These are phyloP conservation scores for Penicillium taxi DNA, from an alignment of 495 filamentous ascomycete genomes.

Conservation along the genomic window DNA sequence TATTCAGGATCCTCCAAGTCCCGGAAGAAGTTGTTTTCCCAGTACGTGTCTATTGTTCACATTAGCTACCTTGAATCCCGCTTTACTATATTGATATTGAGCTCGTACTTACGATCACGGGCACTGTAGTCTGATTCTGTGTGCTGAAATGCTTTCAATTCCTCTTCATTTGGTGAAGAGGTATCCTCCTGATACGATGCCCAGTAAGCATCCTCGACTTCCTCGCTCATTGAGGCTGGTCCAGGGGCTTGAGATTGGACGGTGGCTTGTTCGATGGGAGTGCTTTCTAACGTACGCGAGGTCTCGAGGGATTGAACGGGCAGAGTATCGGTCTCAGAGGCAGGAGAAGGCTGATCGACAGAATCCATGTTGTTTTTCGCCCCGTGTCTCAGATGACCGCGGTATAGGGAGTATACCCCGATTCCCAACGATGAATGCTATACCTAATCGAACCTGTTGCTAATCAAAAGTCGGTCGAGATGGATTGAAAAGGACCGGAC, in stretches of 20 bases:
- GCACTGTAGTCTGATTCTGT: conserved; percentile 45
- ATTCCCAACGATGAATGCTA: no score
- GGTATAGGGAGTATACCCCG: no score
- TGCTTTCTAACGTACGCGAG: no score
- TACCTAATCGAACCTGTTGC: no score
- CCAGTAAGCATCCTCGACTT: conserved; percentile 44
- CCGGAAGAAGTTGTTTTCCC: conserved; percentile 51
- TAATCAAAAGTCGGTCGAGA: background rate
- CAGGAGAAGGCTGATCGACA: conserved; percentile 1
- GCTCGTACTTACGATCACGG: conserved; percentile 42
- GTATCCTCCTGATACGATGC: conserved; percentile 48
- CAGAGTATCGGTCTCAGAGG: conserved; percentile 2
- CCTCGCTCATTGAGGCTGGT: conserved; percentile 5
- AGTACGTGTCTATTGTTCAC: conserved; percentile 43
- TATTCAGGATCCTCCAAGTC: conserved; percentile 55
- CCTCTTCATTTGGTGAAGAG: conserved; percentile 49
- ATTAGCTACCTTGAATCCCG: conserved; percentile 7
- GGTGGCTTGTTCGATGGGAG: conserved; percentile 5
- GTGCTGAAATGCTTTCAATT: conserved; percentile 51
- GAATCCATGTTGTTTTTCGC: no score
- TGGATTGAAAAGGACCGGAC: background rate
- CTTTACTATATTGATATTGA: background rate
- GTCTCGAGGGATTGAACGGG: no score
- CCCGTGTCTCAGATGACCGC: no score
- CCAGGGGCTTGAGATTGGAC: conserved; percentile 4